Percentiles rank a stretch among this genome's conserved stretches.
phyloP scores from a whole-genome alignment of 1,284 basidiomycete genomes.

The Puccinia triticina region DNA sequence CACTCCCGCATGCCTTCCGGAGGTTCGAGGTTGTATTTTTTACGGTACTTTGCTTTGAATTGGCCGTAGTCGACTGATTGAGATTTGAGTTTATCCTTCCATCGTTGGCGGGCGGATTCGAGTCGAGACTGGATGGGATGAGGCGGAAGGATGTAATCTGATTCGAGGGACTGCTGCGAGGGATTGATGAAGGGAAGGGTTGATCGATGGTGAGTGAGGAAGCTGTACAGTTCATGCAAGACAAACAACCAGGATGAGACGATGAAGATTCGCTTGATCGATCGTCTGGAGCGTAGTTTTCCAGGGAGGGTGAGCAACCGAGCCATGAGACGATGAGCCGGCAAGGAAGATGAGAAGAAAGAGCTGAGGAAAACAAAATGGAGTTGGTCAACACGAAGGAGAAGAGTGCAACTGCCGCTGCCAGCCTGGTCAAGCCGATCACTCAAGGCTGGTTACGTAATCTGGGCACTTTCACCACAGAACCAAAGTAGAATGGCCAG shows the following conservation, averaged over 20 bases:
- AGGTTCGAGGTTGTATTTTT: conserved; percentile 43
- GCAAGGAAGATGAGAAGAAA: neutral
- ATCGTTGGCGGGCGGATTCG: conserved; percentile 28
- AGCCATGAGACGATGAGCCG: conserved; percentile 17
- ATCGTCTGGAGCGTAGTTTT: conserved; percentile 50
- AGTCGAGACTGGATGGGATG: conserved; percentile 47
- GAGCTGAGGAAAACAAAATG: neutral
- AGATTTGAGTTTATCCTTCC: conserved; percentile 45
- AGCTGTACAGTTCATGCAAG: conserved; percentile 45
- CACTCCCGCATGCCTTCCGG: conserved; percentile 46
- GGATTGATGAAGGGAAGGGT: conserved; percentile 26
- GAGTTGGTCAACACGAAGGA: neutral
- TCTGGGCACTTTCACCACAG: too few species aligned
- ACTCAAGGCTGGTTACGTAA: neutral
- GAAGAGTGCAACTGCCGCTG: too few species aligned
- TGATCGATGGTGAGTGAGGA: conserved; percentile 34
- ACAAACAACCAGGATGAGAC: conserved; percentile 44
- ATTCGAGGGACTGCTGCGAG: neutral
- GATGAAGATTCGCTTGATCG: conserved; percentile 48
- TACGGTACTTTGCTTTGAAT: conserved; percentile 43
- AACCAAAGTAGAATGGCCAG: too few species aligned
- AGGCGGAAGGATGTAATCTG: conserved; percentile 38
- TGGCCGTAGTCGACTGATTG: conserved; percentile 40
- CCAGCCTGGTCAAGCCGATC: neutral
- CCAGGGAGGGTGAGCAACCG: conserved; percentile 43